phyloP scores from a whole-genome alignment of 257 asterid species.

The Scutellaria barbata region DNA sequence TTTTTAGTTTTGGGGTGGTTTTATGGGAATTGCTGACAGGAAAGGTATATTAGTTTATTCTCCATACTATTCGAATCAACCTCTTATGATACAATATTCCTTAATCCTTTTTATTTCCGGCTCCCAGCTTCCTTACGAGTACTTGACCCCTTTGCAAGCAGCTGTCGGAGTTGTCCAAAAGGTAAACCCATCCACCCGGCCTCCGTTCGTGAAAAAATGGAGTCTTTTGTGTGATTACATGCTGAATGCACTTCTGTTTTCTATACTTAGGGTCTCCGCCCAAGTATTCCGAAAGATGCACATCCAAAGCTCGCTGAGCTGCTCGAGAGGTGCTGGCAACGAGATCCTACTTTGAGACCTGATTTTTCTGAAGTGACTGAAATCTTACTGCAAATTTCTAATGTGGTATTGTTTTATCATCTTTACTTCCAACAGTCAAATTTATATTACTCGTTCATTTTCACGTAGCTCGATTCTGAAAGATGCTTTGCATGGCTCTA shows the following conservation, averaged over 20 bases:
- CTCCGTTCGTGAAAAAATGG: background rate
- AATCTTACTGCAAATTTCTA: constrained; percentile 56
- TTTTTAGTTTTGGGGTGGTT: constrained; percentile 92
- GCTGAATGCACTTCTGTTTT: constrained; percentile 2
- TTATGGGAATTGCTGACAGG: constrained; percentile 94
- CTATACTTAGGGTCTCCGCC: constrained; percentile 73
- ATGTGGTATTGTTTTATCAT: constrained; percentile 60
- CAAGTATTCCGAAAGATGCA: constrained; percentile 77
- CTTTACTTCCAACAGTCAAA: background rate
- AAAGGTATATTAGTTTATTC: constrained; percentile 57
- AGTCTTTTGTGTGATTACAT: background rate
- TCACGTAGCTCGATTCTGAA: background rate
- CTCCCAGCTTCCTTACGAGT: constrained; percentile 88
- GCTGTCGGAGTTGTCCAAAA: constrained; percentile 98
- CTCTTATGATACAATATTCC: background rate
- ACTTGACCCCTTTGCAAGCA: constrained; percentile 96
- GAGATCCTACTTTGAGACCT: constrained; percentile 78
- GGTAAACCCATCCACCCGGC: constrained; percentile 48
- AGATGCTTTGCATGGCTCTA: background rate
- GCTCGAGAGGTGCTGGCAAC: constrained; percentile 97
- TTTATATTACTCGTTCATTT: background rate
- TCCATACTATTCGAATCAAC: background rate
- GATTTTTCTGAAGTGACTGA: constrained; percentile 82
- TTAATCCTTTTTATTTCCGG: constrained; percentile 3
- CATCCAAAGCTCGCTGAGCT: constrained; percentile 79